A percentile compares a stretch with the other conserved stretches of the same genome.
Evolutionary conservation across 2,329 filamentous ascomycete species (phyloP).

Genomic region (Emergomyces orientalis): DNA sequence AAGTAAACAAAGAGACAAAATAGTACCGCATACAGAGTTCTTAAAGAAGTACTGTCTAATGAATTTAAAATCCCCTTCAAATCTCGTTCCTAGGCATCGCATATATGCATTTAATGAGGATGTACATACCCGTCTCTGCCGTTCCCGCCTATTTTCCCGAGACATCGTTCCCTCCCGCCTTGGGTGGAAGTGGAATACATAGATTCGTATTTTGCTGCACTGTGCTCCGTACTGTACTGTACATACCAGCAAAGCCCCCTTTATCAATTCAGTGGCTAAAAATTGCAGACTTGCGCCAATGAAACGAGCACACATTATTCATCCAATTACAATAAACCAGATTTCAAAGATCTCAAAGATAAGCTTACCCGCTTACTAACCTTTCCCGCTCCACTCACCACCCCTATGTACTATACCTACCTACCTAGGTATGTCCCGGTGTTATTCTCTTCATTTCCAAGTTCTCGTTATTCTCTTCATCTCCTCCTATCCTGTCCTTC

Average conservation of each 20-base stretch:
- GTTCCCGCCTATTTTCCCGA: neutral
- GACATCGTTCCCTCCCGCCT: neutral
- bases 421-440: neutral
- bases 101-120: neutral
- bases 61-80: neutral
- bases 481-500: too few species aligned
- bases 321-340: too few species aligned
- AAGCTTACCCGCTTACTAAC: too few species aligned
- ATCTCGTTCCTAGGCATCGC: neutral
- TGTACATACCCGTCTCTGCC: neutral
- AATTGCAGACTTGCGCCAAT: too few species aligned
- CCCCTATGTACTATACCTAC: neutral
- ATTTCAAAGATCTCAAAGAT: too few species aligned
- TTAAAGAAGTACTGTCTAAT: neutral
- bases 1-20: neutral
- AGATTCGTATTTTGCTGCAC: too few species aligned
- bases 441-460: neutral
- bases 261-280: too few species aligned
- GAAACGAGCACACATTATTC: too few species aligned
- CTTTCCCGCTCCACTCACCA: neutral
- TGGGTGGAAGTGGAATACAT: too few species aligned
- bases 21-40: accelerated
- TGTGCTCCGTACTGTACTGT: too few species aligned
- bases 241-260: too few species aligned
- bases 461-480: neutral